Base-by-base conservation (phyloP, 2,329 filamentous ascomycete species). In the Curvularia verruculosa region DNA sequence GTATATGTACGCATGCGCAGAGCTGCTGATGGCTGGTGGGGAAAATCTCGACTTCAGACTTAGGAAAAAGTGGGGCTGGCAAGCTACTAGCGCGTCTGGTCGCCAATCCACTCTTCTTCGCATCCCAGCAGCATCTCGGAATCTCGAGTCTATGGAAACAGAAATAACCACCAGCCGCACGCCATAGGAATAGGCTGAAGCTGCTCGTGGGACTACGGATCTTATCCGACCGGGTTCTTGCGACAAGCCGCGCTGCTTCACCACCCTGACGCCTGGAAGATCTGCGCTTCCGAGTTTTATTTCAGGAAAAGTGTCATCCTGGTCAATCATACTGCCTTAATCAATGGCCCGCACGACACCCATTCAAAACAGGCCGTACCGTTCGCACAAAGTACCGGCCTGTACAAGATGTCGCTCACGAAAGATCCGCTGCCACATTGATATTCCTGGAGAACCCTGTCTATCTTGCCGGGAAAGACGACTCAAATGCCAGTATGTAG, bases 301-400 rank as follows among this genome's bases (percentile, higher is more conserved):
- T 19, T 44, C 36, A 44, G 23, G 39, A 45, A 44, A 49, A 46
- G 5, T 21, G 21, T 47, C 18, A 29, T 44, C 28, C 40, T 5
- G 28, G n/a, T 34, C 28, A 40, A 34, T 37, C 24, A 29, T 9
- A 43, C 24, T 41, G 45, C 34, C 37, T 36, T 31, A 19, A 52
- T 68, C 64, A 57, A 75, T 75, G 72, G 69, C 71, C 63, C 67
- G 61, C 63, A 65, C 67, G 41, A 63, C 67, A 39, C 59, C 72
- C 39, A 69, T 74, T 41, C 73, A 75, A 53, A 72, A 67, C 55
- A 67, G 78, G 54, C 77, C 77, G 19, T 79, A 79, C 58, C 75
- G 77, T 39, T 79, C 76, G 24, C 77, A 79, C 63, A 76, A 75
- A 59, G 71, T 78, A 18, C 77, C 77, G n/a, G 77, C 77, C 34